Conservation (phyloP, 164 flowering plant species). For the Piper longum region DNA sequence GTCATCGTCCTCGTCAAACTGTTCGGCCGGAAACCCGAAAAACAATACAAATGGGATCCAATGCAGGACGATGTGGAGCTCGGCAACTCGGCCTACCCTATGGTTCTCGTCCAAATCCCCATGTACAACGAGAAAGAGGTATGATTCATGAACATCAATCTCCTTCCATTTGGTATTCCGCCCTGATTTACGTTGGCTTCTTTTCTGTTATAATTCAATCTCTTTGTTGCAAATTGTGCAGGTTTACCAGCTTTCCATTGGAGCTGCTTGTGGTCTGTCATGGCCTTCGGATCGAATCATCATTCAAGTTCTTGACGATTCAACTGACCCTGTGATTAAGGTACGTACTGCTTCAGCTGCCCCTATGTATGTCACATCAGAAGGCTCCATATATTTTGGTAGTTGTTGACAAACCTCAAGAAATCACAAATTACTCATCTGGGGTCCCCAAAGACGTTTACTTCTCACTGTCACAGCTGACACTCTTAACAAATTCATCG, state of each 20-base stretch:
- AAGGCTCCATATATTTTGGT: too few relatives aligned
- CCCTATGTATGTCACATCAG: too few relatives aligned
- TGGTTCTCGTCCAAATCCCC: slow-evolving; percentile 85
- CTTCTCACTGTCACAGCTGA: too few relatives aligned
- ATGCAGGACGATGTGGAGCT: slow-evolving; percentile 58
- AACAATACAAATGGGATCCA: slow-evolving; percentile 75
- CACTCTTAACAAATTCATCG: too few relatives aligned
- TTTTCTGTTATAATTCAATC: too few relatives aligned
- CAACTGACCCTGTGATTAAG: slow-evolving; percentile 65
- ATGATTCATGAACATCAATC: not conserved
- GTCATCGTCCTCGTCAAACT: slow-evolving; percentile 66
- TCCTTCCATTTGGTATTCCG: not conserved
- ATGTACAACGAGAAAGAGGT: slow-evolving; percentile 90
- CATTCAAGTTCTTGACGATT: slow-evolving; percentile 82
- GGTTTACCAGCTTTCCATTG: slow-evolving; percentile 80
- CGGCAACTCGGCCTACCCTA: slow-evolving; percentile 59
- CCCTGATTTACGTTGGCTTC: not conserved
- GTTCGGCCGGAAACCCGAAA: slow-evolving; percentile 80
- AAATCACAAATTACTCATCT: too few relatives aligned
- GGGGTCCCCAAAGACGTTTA: too few relatives aligned
- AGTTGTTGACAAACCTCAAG: too few relatives aligned
- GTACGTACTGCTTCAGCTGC: slow-evolving; percentile 11
- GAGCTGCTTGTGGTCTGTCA: slow-evolving; percentile 87
- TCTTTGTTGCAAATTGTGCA: slow-evolving; percentile 9
- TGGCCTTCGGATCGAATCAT: slow-evolving; percentile 82